Conservation (phyloP, 495 filamentous ascomycete genomes). For the Aspergillus homomorphus region DNA sequence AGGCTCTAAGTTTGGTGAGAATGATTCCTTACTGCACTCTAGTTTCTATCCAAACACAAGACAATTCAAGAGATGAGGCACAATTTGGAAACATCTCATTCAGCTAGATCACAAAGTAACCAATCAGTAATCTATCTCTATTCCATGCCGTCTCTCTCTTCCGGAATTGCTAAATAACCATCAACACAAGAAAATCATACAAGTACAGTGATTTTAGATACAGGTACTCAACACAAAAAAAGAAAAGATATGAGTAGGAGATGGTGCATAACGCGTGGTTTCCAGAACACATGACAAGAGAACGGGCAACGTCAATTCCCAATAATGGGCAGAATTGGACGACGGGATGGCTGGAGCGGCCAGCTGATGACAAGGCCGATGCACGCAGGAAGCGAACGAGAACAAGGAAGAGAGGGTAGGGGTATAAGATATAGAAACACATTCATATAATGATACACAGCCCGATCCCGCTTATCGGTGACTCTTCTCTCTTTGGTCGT, state of each 20-base stretch:
- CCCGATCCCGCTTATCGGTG: slow-evolving; percentile 10
- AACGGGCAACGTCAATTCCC: neutral
- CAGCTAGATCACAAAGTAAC: neutral
- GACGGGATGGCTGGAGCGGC: neutral
- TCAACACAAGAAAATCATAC: neutral
- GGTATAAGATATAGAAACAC: slow-evolving; percentile 2
- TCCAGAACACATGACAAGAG: neutral
- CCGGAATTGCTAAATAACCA: slow-evolving; percentile 1
- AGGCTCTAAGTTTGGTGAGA: too few species aligned
- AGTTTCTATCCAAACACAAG: too few species aligned
- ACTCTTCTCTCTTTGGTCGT: neutral
- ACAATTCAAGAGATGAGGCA: too few species aligned
- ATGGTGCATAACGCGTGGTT: neutral
- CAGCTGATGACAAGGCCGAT: slow-evolving; percentile 13
- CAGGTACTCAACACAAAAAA: slow-evolving; percentile 4
- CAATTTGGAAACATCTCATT: neutral
- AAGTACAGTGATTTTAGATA: slow-evolving; percentile 13
- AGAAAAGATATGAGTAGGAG: neutral
- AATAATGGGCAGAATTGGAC: neutral
- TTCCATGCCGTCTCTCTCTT: slow-evolving; percentile 2
- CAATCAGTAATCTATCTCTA: slow-evolving; percentile 5
- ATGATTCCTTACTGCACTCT: too few species aligned
- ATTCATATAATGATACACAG: slow-evolving; percentile 22
- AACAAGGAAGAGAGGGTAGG: neutral
- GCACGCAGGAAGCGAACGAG: slow-evolving; percentile 1